A percentile compares a stretch with the other conserved stretches of the same genome.
phyloP scores from a whole-genome alignment of 176 grass and related monocot species.

The Carex myosuroides region DNA sequence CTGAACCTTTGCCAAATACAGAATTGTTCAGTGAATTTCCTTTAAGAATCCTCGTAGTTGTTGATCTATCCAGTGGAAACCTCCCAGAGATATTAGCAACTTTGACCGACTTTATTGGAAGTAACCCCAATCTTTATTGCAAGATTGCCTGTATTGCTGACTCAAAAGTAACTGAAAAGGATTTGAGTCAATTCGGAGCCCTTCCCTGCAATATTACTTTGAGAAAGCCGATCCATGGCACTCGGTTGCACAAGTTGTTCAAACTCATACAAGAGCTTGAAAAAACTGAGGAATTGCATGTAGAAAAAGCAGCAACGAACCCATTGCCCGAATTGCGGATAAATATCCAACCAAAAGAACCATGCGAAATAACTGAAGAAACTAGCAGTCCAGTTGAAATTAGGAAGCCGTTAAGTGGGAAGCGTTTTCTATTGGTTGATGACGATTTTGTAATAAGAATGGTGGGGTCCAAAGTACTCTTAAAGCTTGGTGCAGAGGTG shows the following conservation, averaged over 20 bases:
- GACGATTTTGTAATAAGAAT: constrained; percentile 35
- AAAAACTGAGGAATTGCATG: constrained; percentile 3
- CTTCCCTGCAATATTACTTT: constrained; percentile 32
- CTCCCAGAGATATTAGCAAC: constrained; percentile 2
- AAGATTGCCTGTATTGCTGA: constrained; percentile 43
- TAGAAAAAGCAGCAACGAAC: neutral
- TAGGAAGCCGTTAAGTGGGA: constrained; percentile 42
- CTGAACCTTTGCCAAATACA: constrained; percentile 18
- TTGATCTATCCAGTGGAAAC: constrained; percentile 34
- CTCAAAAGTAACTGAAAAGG: constrained; percentile 20
- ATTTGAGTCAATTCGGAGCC: constrained; percentile 26
- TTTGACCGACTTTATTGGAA: constrained; percentile 5
- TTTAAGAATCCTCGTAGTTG: constrained; percentile 32
- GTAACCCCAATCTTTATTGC: constrained; percentile 28
- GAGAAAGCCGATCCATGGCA: constrained; percentile 66
- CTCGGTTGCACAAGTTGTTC: constrained; percentile 33
- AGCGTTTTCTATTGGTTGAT: constrained; percentile 50
- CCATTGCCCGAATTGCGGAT: neutral
- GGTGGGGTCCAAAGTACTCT: constrained; percentile 34
- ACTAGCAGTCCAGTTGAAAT: neutral
- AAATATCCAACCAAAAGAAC: neutral
- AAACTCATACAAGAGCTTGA: constrained; percentile 29
- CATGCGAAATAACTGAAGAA: neutral
- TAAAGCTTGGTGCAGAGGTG: constrained; percentile 47
- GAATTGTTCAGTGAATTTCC: constrained; percentile 1